Conservation (phyloP, 371 early-diverging fungal genomes). For the Mortierella sp. region DNA sequence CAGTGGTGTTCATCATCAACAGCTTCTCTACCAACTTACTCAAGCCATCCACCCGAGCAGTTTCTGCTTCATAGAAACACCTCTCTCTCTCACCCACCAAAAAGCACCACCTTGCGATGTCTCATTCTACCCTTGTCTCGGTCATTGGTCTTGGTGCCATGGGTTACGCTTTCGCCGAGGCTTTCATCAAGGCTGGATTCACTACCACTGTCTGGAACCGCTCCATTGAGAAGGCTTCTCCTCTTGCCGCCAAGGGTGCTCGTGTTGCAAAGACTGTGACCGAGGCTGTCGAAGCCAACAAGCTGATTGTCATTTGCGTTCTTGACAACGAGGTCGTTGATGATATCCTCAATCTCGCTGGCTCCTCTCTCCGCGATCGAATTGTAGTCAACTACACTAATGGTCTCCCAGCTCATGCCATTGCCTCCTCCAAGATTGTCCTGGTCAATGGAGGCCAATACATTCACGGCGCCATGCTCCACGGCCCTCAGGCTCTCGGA, state of each 20-base stretch:
- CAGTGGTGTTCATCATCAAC: too few species aligned
- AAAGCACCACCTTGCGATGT: neutral
- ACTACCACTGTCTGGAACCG: slow-evolving; percentile 18
- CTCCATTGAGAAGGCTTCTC: slow-evolving; percentile 2
- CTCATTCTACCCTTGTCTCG: neutral
- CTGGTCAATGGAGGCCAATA: slow-evolving; percentile 8
- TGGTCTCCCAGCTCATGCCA: slow-evolving; percentile 9
- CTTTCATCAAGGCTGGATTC: slow-evolving; percentile 5
- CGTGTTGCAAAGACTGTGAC: slow-evolving; percentile 4
- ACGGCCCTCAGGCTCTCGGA: slow-evolving; percentile 6
- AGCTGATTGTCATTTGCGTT: slow-evolving; percentile 11
- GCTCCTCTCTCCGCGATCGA: slow-evolving; percentile 5
- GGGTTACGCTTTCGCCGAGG: slow-evolving; percentile 5
- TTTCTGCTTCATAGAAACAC: too few species aligned
- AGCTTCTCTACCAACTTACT: too few species aligned
- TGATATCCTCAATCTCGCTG: slow-evolving; percentile 1
- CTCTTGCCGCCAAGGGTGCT: slow-evolving; percentile 8
- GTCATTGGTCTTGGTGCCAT: slow-evolving; percentile 23
- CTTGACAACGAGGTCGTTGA: slow-evolving; percentile 16
- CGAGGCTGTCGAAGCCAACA: slow-evolving; percentile 13
- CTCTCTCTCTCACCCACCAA: too few species aligned
- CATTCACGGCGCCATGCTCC: slow-evolving; percentile 14
- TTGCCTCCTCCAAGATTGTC: slow-evolving; percentile 7
- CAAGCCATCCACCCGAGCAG: too few species aligned
- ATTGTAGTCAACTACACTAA: slow-evolving; percentile 17